Percentiles rank a stretch among this genome's conserved stretches.
Conservation (phyloP, 2,329 filamentous ascomycete genomes). For the Rutstroemia sp. region DNA sequence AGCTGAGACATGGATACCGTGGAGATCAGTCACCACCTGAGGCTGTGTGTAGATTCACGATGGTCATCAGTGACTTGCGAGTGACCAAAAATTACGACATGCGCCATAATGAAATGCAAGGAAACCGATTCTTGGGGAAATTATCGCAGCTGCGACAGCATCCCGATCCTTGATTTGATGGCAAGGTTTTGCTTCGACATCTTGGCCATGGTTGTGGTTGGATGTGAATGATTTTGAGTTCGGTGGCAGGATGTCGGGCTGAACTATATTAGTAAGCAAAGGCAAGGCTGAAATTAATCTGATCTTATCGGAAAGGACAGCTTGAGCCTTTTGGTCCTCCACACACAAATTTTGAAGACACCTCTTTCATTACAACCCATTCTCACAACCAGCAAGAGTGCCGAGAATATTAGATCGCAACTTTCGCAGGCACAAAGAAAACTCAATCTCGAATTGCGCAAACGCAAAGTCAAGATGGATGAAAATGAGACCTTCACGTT, state of each 20-base stretch:
- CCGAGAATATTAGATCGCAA: too few relatives aligned
- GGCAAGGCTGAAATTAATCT: neutral
- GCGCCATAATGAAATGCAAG: too few relatives aligned
- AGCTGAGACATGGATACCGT: too few relatives aligned
- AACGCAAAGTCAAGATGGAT: constrained; percentile 36
- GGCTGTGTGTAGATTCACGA: too few relatives aligned
- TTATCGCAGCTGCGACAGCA: too few relatives aligned
- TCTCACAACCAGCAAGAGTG: neutral
- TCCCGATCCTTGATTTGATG: too few relatives aligned
- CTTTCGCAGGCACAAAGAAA: neutral
- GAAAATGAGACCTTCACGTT: constrained; percentile 69
- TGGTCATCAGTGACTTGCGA: too few relatives aligned
- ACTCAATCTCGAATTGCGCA: neutral
- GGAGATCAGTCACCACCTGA: too few relatives aligned
- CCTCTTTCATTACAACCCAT: neutral
- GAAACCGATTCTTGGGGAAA: too few relatives aligned
- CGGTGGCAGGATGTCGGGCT: neutral
- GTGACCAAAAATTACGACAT: too few relatives aligned
- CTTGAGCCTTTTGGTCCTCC: neutral
- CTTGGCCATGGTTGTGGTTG: too few relatives aligned
- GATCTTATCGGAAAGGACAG: neutral
- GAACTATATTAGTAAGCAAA: neutral
- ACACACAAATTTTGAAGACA: neutral
- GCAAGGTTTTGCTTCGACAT: too few relatives aligned
- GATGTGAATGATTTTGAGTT: neutral